A percentile compares a stretch with the other conserved stretches of the same genome.
phyloP scores from a whole-genome alignment of 345 rosid species.

The Camelina hispida region DNA sequence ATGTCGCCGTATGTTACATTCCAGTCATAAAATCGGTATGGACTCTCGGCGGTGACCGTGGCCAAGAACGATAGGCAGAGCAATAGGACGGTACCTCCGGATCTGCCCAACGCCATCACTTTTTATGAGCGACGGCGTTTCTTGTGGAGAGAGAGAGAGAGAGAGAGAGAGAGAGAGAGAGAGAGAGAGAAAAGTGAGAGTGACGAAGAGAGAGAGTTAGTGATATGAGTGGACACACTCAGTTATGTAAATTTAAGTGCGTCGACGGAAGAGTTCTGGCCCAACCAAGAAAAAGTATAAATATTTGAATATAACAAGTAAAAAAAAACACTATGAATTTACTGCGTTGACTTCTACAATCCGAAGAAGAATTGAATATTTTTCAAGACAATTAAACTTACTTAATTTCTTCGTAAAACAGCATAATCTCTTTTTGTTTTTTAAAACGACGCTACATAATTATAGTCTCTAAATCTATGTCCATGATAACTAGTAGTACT shows the following conservation, averaged over 20 bases:
- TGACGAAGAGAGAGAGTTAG: neutral
- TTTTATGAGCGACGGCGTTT: slow-evolving; percentile 13
- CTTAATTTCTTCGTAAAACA: neutral
- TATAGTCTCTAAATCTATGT: neutral
- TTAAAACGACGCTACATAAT: neutral
- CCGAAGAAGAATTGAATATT: neutral
- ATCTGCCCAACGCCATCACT: slow-evolving; percentile 34
- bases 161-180: neutral
- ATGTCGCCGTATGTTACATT: slow-evolving; percentile 83
- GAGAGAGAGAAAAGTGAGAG: neutral
- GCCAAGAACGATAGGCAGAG: slow-evolving; percentile 35
- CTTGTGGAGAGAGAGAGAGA: slow-evolving; percentile 14
- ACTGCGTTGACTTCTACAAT: slow-evolving; percentile 25
- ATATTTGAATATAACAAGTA: slow-evolving; percentile 11
- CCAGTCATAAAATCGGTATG: slow-evolving; percentile 80
- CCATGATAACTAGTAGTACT: neutral
- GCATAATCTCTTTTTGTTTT: too few species aligned
- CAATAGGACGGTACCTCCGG: slow-evolving; percentile 32
- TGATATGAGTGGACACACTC: slow-evolving; percentile 24
- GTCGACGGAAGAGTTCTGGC: neutral
- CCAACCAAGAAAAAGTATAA: neutral
- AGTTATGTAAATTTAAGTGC: slow-evolving; percentile 35
- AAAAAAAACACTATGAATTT: neutral
- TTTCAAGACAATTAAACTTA: neutral
- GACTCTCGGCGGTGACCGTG: slow-evolving; percentile 57